Evolutionary conservation across 2,329 filamentous ascomycete genomes (phyloP), one percentile per base, ranked within the genome.

Genomic region (Botrytis aclada): DNA sequence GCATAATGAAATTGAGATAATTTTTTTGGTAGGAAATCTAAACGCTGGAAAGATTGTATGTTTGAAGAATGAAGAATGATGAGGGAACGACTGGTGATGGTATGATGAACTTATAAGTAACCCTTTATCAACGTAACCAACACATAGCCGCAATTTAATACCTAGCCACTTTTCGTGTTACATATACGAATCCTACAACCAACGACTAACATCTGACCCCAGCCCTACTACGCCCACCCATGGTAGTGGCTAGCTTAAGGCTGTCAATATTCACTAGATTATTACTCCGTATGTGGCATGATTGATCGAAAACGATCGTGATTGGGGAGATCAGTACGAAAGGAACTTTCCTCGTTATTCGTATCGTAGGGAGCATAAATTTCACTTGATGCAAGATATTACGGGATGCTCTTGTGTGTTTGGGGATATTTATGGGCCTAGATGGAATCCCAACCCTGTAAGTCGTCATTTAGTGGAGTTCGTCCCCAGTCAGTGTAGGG

Each of bases 61-160:
- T 66, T 66, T 65, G 70, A 58, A 43, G 39, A 56, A 25, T 14
- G 25, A 45, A 54, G 45, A 45, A 58, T 25, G 43, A 58, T 22
- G 12, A 20, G 45, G 25, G 45, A 66, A 66, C 6, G 61, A 66
- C 65, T 63, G 61, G 47, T 71, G 61, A 47, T 66, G 29, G 41
- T 56, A 45, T 58, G 29, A 54, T 66, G 43, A 16, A 41, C 58
- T 71, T 71, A 65, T 71, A 66, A 41, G 47, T 58, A 66, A 43
- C 45, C 37, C 60, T 54, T 56, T 39, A 22, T 34, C 45, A 41
- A n/a, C 43, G 34, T 32, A 66, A 71, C 60, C 69, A 71, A 71
- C 70, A 58, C 70, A 71, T 45, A 71, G 70, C 70, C 61, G 70
- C 37, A 71, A 54, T 71, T 56, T 65, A n/a, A 41, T n/a, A 47